phyloP scores from a whole-genome alignment of 179 eudicot genomes.

The Beta macrorhiza region DNA sequence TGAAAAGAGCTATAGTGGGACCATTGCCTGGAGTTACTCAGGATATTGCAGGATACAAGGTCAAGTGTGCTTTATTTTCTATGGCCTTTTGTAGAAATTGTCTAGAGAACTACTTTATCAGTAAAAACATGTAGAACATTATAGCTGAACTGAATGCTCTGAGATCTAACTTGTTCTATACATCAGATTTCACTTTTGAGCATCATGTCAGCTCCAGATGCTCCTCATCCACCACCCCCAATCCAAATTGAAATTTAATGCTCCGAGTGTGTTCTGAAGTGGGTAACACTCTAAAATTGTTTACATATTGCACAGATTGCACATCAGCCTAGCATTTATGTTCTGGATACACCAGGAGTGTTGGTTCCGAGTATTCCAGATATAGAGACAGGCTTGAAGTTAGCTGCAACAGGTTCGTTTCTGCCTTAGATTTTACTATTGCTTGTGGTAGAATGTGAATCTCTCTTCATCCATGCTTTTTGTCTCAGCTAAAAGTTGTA shows the following conservation, averaged over 20 bases:
- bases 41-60: slow-evolving; percentile 97
- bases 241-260: not conserved
- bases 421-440: slow-evolving; percentile 1
- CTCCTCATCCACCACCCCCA: not conserved
- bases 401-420: slow-evolving; percentile 74
- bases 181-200: not conserved
- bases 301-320: slow-evolving; percentile 63
- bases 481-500: not conserved
- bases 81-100: not conserved
- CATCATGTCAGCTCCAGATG: not conserved
- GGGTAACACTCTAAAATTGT: slow-evolving; percentile 23
- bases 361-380: slow-evolving; percentile 88
- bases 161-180: not conserved
- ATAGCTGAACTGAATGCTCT: not conserved
- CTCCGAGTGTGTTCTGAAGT: not conserved
- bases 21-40: slow-evolving; percentile 99
- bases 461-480: not conserved
- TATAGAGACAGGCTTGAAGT: slow-evolving; percentile 89
- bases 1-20: slow-evolving; percentile 86
- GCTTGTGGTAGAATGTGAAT: not conserved
- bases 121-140: not conserved
- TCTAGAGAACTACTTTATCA: slow-evolving; percentile 1
- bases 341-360: slow-evolving; percentile 97
- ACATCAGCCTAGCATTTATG: slow-evolving; percentile 92
- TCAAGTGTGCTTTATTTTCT: slow-evolving; percentile 20